A percentile compares a stretch with the other conserved stretches of the same genome.
Conservation (phyloP, 225 moss, liverwort and hornwort genomes). For the Physcomitrellopsis africana region DNA sequence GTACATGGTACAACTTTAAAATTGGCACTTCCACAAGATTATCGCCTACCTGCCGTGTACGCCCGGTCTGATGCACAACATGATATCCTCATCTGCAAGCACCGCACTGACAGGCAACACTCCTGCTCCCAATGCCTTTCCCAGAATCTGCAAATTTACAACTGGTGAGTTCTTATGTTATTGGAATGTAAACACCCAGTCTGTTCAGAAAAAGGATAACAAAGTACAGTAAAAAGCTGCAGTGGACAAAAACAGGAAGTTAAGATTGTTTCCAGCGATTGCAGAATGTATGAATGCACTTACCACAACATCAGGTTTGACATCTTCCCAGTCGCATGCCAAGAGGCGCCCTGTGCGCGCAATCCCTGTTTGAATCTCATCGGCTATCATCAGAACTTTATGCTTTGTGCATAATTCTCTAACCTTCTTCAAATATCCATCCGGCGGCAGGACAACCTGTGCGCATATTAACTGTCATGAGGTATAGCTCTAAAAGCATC, state of each 20-base stretch:
- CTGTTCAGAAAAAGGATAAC: not conserved
- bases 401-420: constrained; percentile 88
- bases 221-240: not conserved
- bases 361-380: constrained; percentile 98
- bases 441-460: constrained; percentile 92
- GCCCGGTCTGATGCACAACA: constrained; percentile 94
- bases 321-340: constrained; percentile 92
- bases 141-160: constrained; percentile 70
- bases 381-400: constrained; percentile 97
- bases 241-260: not conserved
- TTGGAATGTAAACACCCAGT: not conserved
- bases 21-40: not conserved
- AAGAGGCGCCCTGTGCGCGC: constrained; percentile 90
- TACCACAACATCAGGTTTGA: constrained; percentile 94
- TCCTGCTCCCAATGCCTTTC: constrained; percentile 94
- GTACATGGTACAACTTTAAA: not conserved
- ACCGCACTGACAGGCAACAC: constrained; percentile 96
- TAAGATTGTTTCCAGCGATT: not conserved
- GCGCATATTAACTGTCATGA: constrained; percentile 20
- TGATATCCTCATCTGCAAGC: constrained; percentile 85
- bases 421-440: constrained; percentile 80
- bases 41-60: constrained; percentile 89
- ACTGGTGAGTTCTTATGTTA: not conserved
- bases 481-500: not conserved
- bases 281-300: constrained; percentile 10